Conservation (phyloP, 2,329 filamentous ascomycete genomes). For the Beauveria sp. region DNA sequence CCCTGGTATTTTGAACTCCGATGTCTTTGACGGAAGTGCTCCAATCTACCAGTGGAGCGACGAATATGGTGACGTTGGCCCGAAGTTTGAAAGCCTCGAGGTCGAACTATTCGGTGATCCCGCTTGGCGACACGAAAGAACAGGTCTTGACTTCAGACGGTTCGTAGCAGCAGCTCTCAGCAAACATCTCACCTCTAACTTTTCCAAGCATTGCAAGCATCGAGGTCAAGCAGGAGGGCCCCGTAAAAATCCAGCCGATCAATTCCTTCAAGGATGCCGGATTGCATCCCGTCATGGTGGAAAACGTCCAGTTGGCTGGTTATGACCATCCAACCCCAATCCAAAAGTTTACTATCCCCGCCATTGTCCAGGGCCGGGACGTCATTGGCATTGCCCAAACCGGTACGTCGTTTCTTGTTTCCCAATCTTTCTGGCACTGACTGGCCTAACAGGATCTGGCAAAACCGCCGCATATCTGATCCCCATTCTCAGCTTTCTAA, state of each 20-base stretch:
- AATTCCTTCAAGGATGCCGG: slow-evolving; percentile 65
- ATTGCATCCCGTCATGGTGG: slow-evolving; percentile 73
- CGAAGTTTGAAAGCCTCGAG: slow-evolving; percentile 63
- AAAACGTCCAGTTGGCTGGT: slow-evolving; percentile 66
- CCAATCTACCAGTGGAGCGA: slow-evolving; percentile 75
- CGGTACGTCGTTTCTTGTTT: slow-evolving; percentile 47
- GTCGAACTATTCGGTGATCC: slow-evolving; percentile 61
- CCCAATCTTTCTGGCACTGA: background rate
- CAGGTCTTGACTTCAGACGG: slow-evolving; percentile 57
- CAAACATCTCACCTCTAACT: slow-evolving; percentile 12
- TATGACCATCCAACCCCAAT: slow-evolving; percentile 77
- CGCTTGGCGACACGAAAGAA: slow-evolving; percentile 36
- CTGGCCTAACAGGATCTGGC: slow-evolving; percentile 62
- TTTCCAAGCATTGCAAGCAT: slow-evolving; percentile 45
- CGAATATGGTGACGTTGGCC: slow-evolving; percentile 79
- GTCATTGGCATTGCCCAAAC: slow-evolving; percentile 89
- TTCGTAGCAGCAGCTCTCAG: slow-evolving; percentile 29
- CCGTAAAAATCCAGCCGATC: slow-evolving; percentile 41
- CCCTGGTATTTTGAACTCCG: background rate
- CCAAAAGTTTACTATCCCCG: slow-evolving; percentile 76
- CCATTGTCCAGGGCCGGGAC: slow-evolving; percentile 69
- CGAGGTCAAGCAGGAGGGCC: slow-evolving; percentile 49
- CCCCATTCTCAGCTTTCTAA: slow-evolving; percentile 80
- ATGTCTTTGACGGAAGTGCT: slow-evolving; percentile 45
- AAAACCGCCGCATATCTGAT: slow-evolving; percentile 93